Base-by-base conservation (phyloP, 2,329 filamentous ascomycete genomes). In the Ceratocystis alfenasii region DNA sequence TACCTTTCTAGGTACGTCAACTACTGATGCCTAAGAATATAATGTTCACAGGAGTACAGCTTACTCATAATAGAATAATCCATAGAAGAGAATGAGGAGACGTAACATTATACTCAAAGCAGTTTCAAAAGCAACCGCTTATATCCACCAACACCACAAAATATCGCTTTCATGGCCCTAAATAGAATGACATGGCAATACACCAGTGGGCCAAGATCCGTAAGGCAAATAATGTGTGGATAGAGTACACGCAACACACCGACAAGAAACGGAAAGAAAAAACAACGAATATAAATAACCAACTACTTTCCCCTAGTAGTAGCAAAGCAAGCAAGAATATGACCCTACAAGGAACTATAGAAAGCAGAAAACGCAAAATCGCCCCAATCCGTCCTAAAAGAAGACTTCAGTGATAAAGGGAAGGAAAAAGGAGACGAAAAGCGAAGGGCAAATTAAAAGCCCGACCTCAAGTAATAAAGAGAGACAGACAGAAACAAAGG, bases 401-500 rank as follows among this genome's bases (percentile, higher is more conserved):
- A 41, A 41, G 36, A 41, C 36, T 41, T 41, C 10, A 41, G 36
- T 15, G 36, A 25, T 25, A 30, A 12, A 36, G 5, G 12, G 30
- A n/a, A 20, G 45, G 20, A 48, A 12, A 55, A 20, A 25, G 55
- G 62, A n/a, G 68, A 63, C 62, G 48, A 70, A 70, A 66, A 67
- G 68, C 64, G 70, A 25, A 53, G 36, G 12, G 36, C 36, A 41
- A 41, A 41, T 41, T 15, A 41, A 41, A 41, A 41, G 10, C 36
- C 36, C 10, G 36, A 8, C 36, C 36, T 41, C 36, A 41, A 41
- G 36, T 41, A 12, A 36, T n/a, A 36, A 8, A 59, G 15, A 33
- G 5, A 70, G 63, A 59, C 61, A 70, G 63, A 59, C 61, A 64
- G 65, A 69, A 69, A 69, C 50, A 70, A 70, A 70, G 62, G 69